Conservation (phyloP, 768 basidiomycete genomes). For the Pulveroboletus sp. region DNA sequence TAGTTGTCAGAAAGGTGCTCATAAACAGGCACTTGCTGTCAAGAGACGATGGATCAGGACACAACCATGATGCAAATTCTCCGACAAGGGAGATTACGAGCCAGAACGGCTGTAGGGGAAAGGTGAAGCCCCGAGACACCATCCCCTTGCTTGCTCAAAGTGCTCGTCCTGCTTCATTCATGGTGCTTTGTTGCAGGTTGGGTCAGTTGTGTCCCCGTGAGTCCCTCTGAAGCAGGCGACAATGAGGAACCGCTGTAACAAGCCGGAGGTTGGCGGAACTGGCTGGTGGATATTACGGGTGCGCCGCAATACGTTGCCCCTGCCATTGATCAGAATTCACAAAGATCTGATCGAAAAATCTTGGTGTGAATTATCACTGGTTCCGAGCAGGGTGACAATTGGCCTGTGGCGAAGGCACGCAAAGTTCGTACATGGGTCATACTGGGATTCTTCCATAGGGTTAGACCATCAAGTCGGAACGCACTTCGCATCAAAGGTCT, state of each 20-base stretch:
- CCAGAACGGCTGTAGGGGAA: constrained; percentile 12
- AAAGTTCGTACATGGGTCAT: not conserved
- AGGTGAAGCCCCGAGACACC: not conserved
- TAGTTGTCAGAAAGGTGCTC: constrained; percentile 8
- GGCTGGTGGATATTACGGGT: constrained; percentile 2
- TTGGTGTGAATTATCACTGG: not conserved
- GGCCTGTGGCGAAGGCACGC: constrained; percentile 20
- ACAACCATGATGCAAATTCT: not conserved
- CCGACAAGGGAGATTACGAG: constrained; percentile 4
- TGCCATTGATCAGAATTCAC: constrained; percentile 8
- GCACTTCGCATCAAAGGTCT: not conserved
- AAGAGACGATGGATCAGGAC: not conserved
- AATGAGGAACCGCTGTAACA: constrained; percentile 8
- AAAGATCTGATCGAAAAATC: constrained; percentile 9
- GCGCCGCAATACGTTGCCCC: constrained; percentile 7
- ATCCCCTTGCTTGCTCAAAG: not conserved
- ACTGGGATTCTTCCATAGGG: too few species aligned
- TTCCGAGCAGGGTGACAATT: constrained; percentile 3
- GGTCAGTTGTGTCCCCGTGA: not conserved
- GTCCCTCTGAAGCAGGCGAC: constrained; percentile 2
- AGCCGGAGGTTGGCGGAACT: too few species aligned
- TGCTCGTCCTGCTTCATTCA: not conserved
- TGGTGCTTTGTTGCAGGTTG: not conserved
- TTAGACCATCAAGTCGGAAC: not conserved
- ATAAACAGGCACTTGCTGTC: not conserved